Evolutionary conservation across 2,329 filamentous ascomycete genomes (phyloP), one percentile per base, ranked within the genome.

Genomic region (Colletotrichum sp.): DNA sequence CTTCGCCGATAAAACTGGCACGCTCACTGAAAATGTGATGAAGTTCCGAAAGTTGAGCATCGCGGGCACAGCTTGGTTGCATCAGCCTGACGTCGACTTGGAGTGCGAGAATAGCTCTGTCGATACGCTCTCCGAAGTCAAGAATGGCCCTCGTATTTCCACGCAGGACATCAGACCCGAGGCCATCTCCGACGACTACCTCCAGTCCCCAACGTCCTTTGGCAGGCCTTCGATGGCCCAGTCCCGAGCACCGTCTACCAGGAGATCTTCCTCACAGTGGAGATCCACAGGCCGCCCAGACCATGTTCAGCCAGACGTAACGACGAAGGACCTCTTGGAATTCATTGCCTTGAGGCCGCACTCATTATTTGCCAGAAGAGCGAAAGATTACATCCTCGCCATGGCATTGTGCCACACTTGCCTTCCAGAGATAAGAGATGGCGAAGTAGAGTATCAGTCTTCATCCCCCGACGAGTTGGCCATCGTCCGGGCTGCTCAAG

Each of bases 1-100:
- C 24, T 98, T 99, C 80, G 98, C 95, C 0, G 96, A 98, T 84
- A 98, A 98, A 86, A 98, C 96, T 0, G 96, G 96, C 3, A 99
- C 96, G 0, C 87, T 99, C 79, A 99, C 96, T 2, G 96, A 98
- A 80, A 99, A 99, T 79, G 90, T 95, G 13, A 98, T 99, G 96
- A 95, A 95, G 77, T 98, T 98, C 82, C 93, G 96, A 59, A 98
- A 98, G 83, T 90, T 98, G 85, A 98, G 95, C 80, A 93, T 98
- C 36, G 96, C 95, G 4, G 96, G 96, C 8, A 96, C 95, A 1
- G 94, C 96, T 2, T 98, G 96, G 95, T 87, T 97, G 36, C 96
- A 98, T 79, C 94, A 97, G 81, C 89, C 90, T 76, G 95, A 98
- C 81, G 84, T 96, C 3, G 87, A 90, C 68, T 83, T 87, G 68